Evolutionary conservation across 2,329 filamentous ascomycete species (phyloP).

Genomic region (Zasmidium cellare): DNA sequence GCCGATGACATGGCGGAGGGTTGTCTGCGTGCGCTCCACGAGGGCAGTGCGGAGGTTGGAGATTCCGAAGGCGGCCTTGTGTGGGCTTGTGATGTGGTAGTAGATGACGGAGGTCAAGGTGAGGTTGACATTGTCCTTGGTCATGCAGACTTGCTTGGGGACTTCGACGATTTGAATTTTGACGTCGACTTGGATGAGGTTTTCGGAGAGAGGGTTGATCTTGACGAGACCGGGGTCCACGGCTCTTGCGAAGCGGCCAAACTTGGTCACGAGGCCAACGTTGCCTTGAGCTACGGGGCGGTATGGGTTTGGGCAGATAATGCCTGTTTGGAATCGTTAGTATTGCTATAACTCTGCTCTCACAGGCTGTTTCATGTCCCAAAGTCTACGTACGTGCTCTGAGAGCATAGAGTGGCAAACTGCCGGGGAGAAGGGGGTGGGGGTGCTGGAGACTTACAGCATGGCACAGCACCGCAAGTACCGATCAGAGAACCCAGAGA

Average conservation of each 20-base stretch:
- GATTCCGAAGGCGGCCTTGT: constrained; percentile 97
- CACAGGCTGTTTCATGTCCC: too few species aligned
- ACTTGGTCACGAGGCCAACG: constrained; percentile 93
- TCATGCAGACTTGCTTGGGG: constrained; percentile 96
- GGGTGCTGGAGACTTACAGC: too few species aligned
- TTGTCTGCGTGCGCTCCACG: constrained; percentile 96
- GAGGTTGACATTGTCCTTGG: constrained; percentile 96
- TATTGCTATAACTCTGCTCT: too few species aligned
- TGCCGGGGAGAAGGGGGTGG: too few species aligned
- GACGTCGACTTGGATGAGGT: constrained; percentile 88
- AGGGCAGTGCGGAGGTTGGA: constrained; percentile 93
- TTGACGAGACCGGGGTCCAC: constrained; percentile 97
- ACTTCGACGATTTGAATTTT: constrained; percentile 99
- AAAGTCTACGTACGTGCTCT: too few species aligned
- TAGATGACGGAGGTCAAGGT: constrained; percentile 97
- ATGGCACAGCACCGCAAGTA: constrained; percentile 80
- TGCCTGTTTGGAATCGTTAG: constrained; percentile 16
- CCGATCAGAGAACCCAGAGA: constrained; percentile 72
- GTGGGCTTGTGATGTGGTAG: constrained; percentile 93
- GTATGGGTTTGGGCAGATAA: constrained; percentile 75
- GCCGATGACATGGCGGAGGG: constrained; percentile 92
- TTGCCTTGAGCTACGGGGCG: constrained; percentile 77
- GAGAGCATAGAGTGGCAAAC: too few species aligned
- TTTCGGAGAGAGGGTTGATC: constrained; percentile 93
- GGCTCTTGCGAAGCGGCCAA: constrained; percentile 90